Base-by-base conservation (phyloP, 257 asterid genomes). In the Ocimum tenuiflorum region DNA sequence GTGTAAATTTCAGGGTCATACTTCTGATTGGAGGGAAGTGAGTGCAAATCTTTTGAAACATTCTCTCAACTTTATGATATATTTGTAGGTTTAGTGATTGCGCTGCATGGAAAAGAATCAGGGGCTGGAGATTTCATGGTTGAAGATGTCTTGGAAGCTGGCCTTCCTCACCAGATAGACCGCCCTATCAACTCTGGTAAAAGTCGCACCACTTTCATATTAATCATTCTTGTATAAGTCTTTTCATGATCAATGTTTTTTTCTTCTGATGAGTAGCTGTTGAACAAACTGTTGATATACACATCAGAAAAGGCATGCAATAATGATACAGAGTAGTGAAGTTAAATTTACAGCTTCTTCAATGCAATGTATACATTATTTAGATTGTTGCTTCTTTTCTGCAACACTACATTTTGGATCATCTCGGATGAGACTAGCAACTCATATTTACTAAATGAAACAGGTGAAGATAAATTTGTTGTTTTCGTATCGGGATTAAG, bases 381-480 rank as follows among this genome's bases (percentile, higher is more conserved):
- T 14, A 31, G 6, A 6, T 38, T 36, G 17, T 65, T 47, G 27
- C 23, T 69, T 22, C 56, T 57, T 50, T 18, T 36, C 38, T 57
- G 20, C 54, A 62, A 27, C 10, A 19, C 43, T 5, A 51, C 8
- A 45, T 38, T 31, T 38, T 68, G 27, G 48, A 54, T 59, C 12
- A 18, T 60, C 0, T 62, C 47, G 42, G 36, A 23, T 50, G 35
- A 22, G 31, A 31, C 20, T 47, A 65, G 41, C 19, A 60, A 24
- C 47, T 61, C 50, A 23, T 46, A 33, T 63, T 38, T 45, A n/a
- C 12, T 42, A 9, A 69, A 35, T 65, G 57, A 45, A 76, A 74
- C 88, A 94, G 99, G 86, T 71, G 96, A 89, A 71, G 99, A 94
- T 78, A 94, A 90, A 71, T 86, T 76, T 74, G 95, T 86, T 53